Conservation (phyloP, 441 rosid genomes). For the Euphorbia schlechtendalii region DNA sequence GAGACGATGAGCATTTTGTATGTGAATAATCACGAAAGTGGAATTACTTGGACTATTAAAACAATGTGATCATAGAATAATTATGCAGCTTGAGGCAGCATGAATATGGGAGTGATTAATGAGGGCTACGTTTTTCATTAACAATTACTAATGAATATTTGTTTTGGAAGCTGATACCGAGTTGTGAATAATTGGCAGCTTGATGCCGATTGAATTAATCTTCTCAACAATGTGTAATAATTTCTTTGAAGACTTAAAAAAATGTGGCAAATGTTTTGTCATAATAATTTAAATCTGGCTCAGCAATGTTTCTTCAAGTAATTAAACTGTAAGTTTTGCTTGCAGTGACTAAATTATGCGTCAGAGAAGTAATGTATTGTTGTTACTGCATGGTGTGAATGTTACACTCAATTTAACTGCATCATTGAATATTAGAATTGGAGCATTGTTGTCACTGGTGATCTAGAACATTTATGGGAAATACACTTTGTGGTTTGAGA, state of each 20-base stretch:
- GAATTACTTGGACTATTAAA: not conserved
- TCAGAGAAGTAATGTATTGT: not conserved
- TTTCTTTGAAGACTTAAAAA: not conserved
- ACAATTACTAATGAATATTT: not conserved
- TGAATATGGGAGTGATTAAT: not conserved
- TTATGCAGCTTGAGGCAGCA: not conserved
- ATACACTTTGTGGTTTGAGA: not conserved
- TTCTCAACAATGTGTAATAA: not conserved
- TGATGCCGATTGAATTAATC: not conserved
- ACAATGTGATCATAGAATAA: not conserved
- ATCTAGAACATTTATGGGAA: not conserved
- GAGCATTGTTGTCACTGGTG: not conserved
- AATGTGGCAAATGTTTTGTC: not conserved
- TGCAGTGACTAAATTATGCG: not conserved
- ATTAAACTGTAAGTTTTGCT: not conserved
- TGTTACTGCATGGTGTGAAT: not conserved
- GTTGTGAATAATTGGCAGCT: not conserved
- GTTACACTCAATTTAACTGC: not conserved
- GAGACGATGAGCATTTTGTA: not conserved
- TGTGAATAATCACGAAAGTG: not conserved
- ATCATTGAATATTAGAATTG: not conserved
- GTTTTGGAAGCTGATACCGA: not conserved
- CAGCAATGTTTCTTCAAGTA: not conserved
- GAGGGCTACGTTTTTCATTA: conserved; percentile 4
- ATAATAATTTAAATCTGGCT: not conserved